These are phyloP conservation scores for Ceratocystis albifundus DNA, from an alignment of 2,329 filamentous ascomycete genomes.

Conservation along the genomic window DNA sequence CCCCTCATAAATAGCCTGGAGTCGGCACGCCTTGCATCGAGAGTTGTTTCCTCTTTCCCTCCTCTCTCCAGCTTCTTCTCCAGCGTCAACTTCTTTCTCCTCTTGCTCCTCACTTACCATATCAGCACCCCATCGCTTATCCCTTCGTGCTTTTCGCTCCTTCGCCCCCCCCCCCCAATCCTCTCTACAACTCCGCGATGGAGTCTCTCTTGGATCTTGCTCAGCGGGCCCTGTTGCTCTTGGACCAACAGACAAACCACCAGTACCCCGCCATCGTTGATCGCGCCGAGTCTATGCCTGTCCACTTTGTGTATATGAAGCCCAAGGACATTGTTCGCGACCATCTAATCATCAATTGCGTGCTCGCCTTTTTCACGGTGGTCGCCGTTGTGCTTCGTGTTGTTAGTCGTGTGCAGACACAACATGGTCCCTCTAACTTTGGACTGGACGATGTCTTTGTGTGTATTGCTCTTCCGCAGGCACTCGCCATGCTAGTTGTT, in stretches of 20 bases:
- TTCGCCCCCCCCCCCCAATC: neutral
- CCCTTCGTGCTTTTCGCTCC: neutral
- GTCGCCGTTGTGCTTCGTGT: conserved; percentile 27
- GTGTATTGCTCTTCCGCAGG: conserved; percentile 29
- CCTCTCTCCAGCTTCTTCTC: neutral
- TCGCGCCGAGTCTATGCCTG: conserved; percentile 18
- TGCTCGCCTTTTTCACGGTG: conserved; percentile 25
- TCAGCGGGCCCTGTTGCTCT: neutral
- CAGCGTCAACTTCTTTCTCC: neutral
- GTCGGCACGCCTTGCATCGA: neutral
- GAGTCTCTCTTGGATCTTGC: neutral
- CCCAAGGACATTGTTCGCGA: conserved; percentile 25
- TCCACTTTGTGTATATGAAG: conserved; percentile 18
- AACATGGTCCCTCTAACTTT: conserved; percentile 27
- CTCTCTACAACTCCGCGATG: neutral
- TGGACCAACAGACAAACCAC: neutral
- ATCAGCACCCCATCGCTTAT: neutral
- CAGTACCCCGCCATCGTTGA: neutral
- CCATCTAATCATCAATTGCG: conserved; percentile 27
- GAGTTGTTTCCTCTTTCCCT: neutral
- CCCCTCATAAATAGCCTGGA: neutral
- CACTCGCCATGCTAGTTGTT: conserved; percentile 28
- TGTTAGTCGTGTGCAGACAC: conserved; percentile 25
- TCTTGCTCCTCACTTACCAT: neutral
- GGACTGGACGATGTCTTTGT: conserved; percentile 34